phyloP scores from a whole-genome alignment of 2,329 filamentous ascomycete genomes.

The Epichloe brachyelytri region DNA sequence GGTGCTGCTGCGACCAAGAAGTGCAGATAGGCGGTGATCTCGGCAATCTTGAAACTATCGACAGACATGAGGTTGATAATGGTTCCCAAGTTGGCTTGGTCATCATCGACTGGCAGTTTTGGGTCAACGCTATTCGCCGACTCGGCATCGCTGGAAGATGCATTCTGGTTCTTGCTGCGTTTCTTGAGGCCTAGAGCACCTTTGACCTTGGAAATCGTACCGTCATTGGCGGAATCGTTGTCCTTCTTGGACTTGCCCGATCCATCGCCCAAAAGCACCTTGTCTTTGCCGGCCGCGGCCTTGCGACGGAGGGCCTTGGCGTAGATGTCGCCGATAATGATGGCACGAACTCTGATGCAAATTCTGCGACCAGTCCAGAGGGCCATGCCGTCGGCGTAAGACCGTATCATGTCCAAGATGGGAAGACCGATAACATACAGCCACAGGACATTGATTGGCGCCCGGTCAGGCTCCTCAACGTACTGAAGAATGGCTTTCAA shows the following conservation, averaged over 20 bases:
- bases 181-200: conserved; percentile 48
- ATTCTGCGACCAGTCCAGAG: conserved; percentile 91
- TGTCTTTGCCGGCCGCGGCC: conserved; percentile 66
- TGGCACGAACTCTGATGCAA: conserved; percentile 82
- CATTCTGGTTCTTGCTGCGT: conserved; percentile 34
- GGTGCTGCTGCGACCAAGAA: conserved; percentile 90
- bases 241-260: conserved; percentile 24
- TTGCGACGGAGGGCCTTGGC: conserved; percentile 88
- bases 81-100: conserved; percentile 86
- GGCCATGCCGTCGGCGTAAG: conserved; percentile 71
- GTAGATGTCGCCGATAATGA: conserved; percentile 96
- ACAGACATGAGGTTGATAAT: conserved; percentile 99
- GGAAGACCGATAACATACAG: conserved; percentile 88
- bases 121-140: conserved; percentile 22
- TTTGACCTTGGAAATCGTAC: conserved; percentile 37
- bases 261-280: conserved; percentile 49
- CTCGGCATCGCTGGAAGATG: conserved; percentile 20
- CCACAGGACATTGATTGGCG: conserved; percentile 83
- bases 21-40: conserved; percentile 88
- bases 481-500: conserved; percentile 87
- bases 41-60: conserved; percentile 96
- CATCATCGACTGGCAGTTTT: conserved; percentile 33
- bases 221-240: conserved; percentile 21
- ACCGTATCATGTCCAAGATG: conserved; percentile 67
- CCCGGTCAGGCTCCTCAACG: conserved; percentile 66